phyloP scores from a whole-genome alignment of 148 eudicot species.

The Arbutus unedo region DNA sequence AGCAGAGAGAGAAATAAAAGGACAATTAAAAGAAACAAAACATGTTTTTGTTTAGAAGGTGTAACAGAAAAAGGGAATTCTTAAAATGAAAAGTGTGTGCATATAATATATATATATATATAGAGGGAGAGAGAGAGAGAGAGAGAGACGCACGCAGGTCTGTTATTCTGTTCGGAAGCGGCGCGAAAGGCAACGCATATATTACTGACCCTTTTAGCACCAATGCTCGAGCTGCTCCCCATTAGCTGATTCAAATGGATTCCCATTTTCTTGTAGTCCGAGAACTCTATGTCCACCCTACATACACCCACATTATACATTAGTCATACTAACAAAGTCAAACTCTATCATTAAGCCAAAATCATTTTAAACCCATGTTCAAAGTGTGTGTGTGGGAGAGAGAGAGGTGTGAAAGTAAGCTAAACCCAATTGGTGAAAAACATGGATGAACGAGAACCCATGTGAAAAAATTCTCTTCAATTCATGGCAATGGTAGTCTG shows the following conservation, averaged over 20 bases:
- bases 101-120: neutral
- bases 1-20: neutral
- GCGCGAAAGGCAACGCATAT: constrained; percentile 86
- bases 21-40: constrained; percentile 16
- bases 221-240: constrained; percentile 98
- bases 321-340: neutral
- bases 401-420: too few species aligned
- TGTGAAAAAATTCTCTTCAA: too few species aligned
- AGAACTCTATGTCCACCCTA: constrained; percentile 63
- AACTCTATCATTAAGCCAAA: neutral
- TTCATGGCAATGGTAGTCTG: too few species aligned
- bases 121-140: neutral
- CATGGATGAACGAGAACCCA: too few species aligned
- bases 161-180: constrained; percentile 75
- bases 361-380: too few species aligned
- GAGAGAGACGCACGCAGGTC: constrained; percentile 49
- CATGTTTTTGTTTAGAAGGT: neutral
- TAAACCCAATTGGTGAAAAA: too few species aligned
- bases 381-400: too few species aligned
- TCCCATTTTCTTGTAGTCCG: constrained; percentile 84
- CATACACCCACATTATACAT: neutral
- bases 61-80: neutral
- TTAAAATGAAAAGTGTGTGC: neutral
- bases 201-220: constrained; percentile 77
- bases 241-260: constrained; percentile 83